Evolutionary conservation across 176 grass and related monocot genomes (phyloP), one percentile per base, ranked within the genome.

Genomic region (Calamus simplicifolius): DNA sequence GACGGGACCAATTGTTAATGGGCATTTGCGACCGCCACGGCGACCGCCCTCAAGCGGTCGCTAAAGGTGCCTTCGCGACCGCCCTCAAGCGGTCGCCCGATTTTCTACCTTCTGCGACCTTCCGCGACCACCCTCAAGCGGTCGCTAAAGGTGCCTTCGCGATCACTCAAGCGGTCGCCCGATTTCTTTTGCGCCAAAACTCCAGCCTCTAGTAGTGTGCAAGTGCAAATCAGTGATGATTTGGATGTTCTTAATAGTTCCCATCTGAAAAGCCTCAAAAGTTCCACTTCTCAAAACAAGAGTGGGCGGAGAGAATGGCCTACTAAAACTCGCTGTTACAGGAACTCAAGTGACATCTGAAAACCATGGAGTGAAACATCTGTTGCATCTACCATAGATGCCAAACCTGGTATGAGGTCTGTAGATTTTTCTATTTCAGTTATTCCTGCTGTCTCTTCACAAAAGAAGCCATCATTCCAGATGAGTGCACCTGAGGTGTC

Each of bases 221-320:
- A 59, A 28, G 68, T 59, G 21, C 68, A 59, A 18, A 18, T 18
- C 16, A 59, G 26, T 70, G 29, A 50, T 28, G 25, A 7, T 53
- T 62, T 53, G 13, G 50, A 72, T 19, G 3, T 51, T 62, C 14
- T 58, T n/a, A 72, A 18, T 16, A 50, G 38, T 52, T 31, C 2
- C 18, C 29, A 29, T 50, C 27, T 16, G 10, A 27, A 72, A 38
- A 31, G 51, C 73, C 18, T 48, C 6, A 48, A 56, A 21, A 57
- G 69, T 66, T 53, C 27, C 67, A 21, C 53, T 74, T 76, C 64
- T 80, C 69, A 26, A 66, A 70, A 59, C 79, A 77, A 56, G 65
- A 73, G 27, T 15, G 54, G 18, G 49, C 23, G 27, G 30, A 25
- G 51, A 80, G 49, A 48, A 66, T 48, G 70, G 51, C 62, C 21